These are phyloP conservation scores for Schwanniomyces etchellsii DNA, from an alignment of 1,139 yeast genomes.

Conservation along the genomic window DNA sequence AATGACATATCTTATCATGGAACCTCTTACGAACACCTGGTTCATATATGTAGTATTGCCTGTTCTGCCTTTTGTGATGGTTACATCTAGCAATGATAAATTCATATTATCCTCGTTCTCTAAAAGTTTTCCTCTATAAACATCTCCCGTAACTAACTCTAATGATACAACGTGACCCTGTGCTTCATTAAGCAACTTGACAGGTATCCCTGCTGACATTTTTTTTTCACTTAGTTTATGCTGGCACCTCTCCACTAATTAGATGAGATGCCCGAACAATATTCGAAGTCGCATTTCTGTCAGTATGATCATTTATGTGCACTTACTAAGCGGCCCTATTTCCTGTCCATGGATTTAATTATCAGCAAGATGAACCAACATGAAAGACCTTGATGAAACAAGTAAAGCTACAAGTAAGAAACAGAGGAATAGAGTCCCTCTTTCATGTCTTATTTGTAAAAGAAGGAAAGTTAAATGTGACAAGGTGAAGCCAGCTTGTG, in stretches of 20 bases:
- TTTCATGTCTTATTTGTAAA: conserved; percentile 39
- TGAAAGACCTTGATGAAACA: background rate
- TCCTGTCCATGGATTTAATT: too few species aligned
- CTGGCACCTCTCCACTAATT: background rate
- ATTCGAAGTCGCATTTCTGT: too few species aligned
- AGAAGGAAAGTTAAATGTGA: conserved; percentile 44
- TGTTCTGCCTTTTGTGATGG: conserved; percentile 60
- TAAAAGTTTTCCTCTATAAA: conserved; percentile 78
- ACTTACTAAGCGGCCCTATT: too few species aligned
- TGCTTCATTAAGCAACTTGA: conserved; percentile 82
- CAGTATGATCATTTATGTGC: too few species aligned
- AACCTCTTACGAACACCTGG: conserved; percentile 87
- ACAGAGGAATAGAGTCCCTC: conserved; percentile 33
- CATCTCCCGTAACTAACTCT: conserved; percentile 81
- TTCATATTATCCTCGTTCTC: conserved; percentile 95
- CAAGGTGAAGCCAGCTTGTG: conserved; percentile 36
- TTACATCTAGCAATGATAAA: conserved; percentile 76
- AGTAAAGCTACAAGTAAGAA: too few species aligned
- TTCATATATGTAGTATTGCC: conserved; percentile 76
- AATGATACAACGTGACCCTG: conserved; percentile 82
- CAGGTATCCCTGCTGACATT: conserved; percentile 71
- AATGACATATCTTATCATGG: conserved; percentile 76
- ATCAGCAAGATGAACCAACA: background rate
- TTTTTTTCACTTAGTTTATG: conserved; percentile 3
- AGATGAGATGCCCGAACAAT: too few species aligned